Evolutionary conservation across 257 asterid genomes (phyloP), one percentile per base, ranked within the genome.

Genomic region (Striga asiatica): DNA sequence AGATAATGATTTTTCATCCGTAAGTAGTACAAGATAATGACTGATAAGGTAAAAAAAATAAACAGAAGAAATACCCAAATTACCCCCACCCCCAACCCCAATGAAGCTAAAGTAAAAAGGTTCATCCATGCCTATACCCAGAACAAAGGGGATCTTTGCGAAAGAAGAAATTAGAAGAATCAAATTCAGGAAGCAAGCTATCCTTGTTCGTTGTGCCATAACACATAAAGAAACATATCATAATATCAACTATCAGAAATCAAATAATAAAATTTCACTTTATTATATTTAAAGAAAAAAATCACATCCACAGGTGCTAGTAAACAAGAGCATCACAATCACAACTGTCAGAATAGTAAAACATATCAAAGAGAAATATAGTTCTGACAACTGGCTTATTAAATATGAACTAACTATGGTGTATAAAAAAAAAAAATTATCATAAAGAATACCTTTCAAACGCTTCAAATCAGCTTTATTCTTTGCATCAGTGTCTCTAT

Each of bases 401-500:
- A 27, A 28, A 41, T 13, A 24, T 17, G 12, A 46, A 12, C 12
- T 13, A 18, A 8, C 16, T 14, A 8, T 14, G 27, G 14, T 32
- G 31, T 19, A 24, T 13, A 16, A n/a, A 5, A 43, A 2, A 18
- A 16, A 13, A 56, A 8, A 4, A 38, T 10, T 8, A 61, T 54
- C 22, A 56, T 23, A 35, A 17, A 10, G 58, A 60, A 28, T 73
- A 88, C 99, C 94, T 82, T 72, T 72, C 69, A 92, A 67, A 71
- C 69, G 66, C 71, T 64, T 81, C 53, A 84, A 69, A 61, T 71
- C 79, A 32, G 89, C 88, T 73, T 82, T 84, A 73, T 85, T 81
- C 71, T 76, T 84, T 20, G 94, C 95, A 61, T 81, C 88, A 16
- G 75, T 41, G 63, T 92, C 99, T 70, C 80, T 73, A 48, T 66